Base-by-base conservation (phyloP, 495 filamentous ascomycete species). In the Ramalina peruviana region DNA sequence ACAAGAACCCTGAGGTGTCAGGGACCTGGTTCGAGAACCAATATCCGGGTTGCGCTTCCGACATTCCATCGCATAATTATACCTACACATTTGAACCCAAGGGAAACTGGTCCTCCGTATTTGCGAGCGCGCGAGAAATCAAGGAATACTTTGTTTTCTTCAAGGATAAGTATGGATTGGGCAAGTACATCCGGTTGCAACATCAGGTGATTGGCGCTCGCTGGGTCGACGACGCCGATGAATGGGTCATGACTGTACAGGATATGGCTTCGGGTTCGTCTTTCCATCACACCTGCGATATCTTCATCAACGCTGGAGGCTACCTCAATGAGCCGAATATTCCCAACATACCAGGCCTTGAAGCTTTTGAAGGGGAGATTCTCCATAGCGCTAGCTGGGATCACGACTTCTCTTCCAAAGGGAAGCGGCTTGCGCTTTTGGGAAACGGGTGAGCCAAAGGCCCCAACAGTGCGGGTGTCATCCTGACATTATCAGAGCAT, bases 11-110 rank as follows among this genome's bases (percentile, higher is more conserved):
- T 1, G 83, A 82, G 42, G 69, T 85, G 53, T 79, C 81, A 30
- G 82, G 83, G 0, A 83, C 81, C 1, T 88, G 82, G 82, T 77
- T 75, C 40, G 80, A 83, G 61, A 85, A 86, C 48, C 67, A 70
- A 51, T 86, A 87, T 59, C 79, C 81, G 0, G 81, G 82, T 17
- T 54, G 23, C 38, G 72, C 73, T 16, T 79, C 74, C 58, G 69
- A 72, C 44, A 62, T 68, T 20, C 69, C 69, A 2, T 62, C 69
- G 4, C 67, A 71, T 49, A 68, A 68, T 9, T 76, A 78, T 46
- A 67, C 71, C 45, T 75, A 67, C 17, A 65, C 72, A 3, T 79
- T 71, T 43, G 71, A 74, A 48, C 69, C 67, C 0, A 78, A 76
- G 48, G 48, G 59, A 40, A 67, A 76, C 48, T 83, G 78, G 79